A percentile compares a stretch with the other conserved stretches of the same genome.
Evolutionary conservation across 148 eudicot species (phyloP).

Genomic region (Pharnaceum exiguum): DNA sequence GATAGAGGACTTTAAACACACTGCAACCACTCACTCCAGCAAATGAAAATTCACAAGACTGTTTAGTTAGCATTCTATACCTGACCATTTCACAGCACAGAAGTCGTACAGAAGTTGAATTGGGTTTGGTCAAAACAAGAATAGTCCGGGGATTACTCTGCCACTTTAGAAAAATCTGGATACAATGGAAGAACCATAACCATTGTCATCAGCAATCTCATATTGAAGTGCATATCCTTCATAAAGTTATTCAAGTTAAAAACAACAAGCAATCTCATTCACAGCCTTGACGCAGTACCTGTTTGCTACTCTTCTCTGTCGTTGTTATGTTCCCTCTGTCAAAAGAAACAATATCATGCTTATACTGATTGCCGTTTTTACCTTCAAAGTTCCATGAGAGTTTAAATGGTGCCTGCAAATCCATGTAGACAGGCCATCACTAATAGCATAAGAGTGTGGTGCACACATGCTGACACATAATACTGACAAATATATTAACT

Average conservation of each 20-base stretch:
- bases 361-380: constrained; percentile 72
- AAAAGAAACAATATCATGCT: constrained; percentile 91
- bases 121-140: constrained; percentile 90
- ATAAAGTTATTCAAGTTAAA: background rate
- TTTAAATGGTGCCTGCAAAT: constrained; percentile 83
- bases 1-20: background rate
- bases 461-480: background rate
- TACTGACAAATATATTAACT: background rate
- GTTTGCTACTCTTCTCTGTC: constrained; percentile 89
- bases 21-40: background rate
- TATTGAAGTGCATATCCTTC: background rate
- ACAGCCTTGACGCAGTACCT: constrained; percentile 48
- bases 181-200: constrained; percentile 1
- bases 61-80: constrained; percentile 32
- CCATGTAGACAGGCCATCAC: constrained; percentile 3
- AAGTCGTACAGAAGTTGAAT: constrained; percentile 75
- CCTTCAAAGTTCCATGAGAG: constrained; percentile 87
- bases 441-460: background rate
- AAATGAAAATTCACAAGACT: background rate
- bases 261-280: background rate
- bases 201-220: background rate
- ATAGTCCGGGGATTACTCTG: constrained; percentile 79
- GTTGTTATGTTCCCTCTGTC: constrained; percentile 87
- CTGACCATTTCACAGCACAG: constrained; percentile 81
- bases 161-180: constrained; percentile 97